Evolutionary conservation across 129 eudicot species (phyloP).

Genomic region (Flaveria brownii): DNA sequence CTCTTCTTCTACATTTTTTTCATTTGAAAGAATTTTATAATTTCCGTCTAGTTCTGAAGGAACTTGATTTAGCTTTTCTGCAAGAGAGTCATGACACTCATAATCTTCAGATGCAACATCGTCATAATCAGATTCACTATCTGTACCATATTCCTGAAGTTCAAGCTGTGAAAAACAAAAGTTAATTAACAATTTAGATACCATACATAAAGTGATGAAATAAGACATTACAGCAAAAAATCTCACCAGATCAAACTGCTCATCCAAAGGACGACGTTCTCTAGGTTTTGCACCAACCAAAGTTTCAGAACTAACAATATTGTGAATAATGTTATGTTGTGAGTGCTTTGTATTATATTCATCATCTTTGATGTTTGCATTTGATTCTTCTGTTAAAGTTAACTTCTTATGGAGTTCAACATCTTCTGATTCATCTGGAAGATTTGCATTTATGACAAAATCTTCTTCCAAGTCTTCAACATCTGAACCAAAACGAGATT

Average conservation of each 20-base stretch:
- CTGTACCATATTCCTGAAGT: slow-evolving; percentile 84
- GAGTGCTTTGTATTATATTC: slow-evolving; percentile 14
- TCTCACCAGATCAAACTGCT: slow-evolving; percentile 86
- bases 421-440: slow-evolving; percentile 49
- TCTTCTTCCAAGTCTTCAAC: slow-evolving; percentile 84
- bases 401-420: slow-evolving; percentile 34
- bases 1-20: slow-evolving; percentile 39
- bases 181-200: neutral
- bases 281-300: slow-evolving; percentile 50
- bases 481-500: slow-evolving; percentile 72
- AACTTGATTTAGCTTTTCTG: slow-evolving; percentile 56
- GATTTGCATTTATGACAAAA: slow-evolving; percentile 78
- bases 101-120: slow-evolving; percentile 49
- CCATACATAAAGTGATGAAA: neutral
- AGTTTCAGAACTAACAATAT: slow-evolving; percentile 13
- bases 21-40: slow-evolving; percentile 51
- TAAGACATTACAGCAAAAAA: neutral
- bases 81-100: slow-evolving; percentile 55
- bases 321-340: slow-evolving; percentile 7
- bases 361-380: slow-evolving; percentile 26
- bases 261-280: slow-evolving; percentile 68
- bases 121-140: slow-evolving; percentile 58
- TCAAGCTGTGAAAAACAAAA: slow-evolving; percentile 64
- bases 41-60: slow-evolving; percentile 50
- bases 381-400: slow-evolving; percentile 27